Percentiles rank a stretch among this genome's conserved stretches.
Conservation (phyloP, 768 basidiomycete genomes). For the Calvatia gigantea region DNA sequence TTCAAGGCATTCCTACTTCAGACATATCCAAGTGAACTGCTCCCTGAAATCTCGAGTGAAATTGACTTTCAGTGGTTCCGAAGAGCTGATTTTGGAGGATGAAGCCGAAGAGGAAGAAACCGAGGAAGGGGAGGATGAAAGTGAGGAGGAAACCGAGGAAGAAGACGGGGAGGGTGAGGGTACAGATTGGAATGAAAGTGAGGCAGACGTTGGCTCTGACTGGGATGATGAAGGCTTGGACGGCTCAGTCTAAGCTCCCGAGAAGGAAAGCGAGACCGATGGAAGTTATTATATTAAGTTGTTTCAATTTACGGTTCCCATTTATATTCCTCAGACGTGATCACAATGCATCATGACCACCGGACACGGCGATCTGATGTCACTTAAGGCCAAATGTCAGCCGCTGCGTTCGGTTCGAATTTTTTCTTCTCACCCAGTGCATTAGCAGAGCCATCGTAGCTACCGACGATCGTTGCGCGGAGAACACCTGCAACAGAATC, state of each 20-base stretch:
- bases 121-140: neutral
- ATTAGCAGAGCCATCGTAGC: neutral
- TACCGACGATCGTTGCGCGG: neutral
- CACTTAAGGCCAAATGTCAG: neutral
- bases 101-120: neutral
- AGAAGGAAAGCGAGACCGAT: neutral
- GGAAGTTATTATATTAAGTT: neutral
- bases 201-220: neutral
- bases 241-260: neutral
- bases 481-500: neutral
- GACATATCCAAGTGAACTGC: neutral
- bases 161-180: neutral
- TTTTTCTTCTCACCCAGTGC: neutral
- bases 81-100: neutral
- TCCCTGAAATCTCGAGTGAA: neutral
- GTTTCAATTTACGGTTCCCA: neutral
- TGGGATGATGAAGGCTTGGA: neutral
- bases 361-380: neutral
- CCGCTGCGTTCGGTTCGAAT: neutral
- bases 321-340: neutral
- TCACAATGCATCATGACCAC: neutral
- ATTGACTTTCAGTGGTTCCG: neutral
- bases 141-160: neutral
- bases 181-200: neutral
- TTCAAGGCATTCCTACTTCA: slow-evolving; percentile 2